phyloP scores from a whole-genome alignment of 106 monocot genomes.

The Dioscorea dumetorum region DNA sequence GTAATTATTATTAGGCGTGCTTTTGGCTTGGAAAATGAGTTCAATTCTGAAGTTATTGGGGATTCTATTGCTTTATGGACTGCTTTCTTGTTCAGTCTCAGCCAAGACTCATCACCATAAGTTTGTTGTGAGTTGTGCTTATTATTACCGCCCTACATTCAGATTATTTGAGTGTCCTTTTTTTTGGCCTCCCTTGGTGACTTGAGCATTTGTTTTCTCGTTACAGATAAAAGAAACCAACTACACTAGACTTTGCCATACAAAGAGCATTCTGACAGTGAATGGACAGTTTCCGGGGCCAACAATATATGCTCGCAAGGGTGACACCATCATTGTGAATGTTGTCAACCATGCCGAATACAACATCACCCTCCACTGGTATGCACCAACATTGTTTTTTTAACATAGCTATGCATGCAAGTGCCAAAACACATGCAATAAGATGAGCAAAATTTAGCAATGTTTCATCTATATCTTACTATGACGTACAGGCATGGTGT shows the following conservation, averaged over 20 bases:
- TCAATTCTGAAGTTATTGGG: background rate
- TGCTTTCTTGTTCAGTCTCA: background rate
- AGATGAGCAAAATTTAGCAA: too few relatives aligned
- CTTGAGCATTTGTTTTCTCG: background rate
- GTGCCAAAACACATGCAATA: too few relatives aligned
- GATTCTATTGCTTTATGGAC: background rate
- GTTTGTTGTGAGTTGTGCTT: conserved; percentile 10
- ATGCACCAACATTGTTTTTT: background rate
- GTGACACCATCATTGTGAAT: conserved; percentile 33
- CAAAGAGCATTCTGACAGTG: conserved; percentile 41
- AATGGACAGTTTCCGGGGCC: conserved; percentile 53
- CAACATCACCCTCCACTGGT: conserved; percentile 54
- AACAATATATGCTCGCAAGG: conserved; percentile 36
- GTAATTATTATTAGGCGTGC: too few relatives aligned
- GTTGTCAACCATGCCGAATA: conserved; percentile 27
- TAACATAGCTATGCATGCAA: too few relatives aligned
- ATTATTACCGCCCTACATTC: background rate
- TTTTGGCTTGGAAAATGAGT: too few relatives aligned
- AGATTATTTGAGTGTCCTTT: too few relatives aligned
- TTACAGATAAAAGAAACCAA: conserved; percentile 24
- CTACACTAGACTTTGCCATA: conserved; percentile 34
- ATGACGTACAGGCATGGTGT: too few relatives aligned
- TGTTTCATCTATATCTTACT: too few relatives aligned
- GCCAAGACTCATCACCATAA: conserved; percentile 5
- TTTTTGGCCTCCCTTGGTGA: too few relatives aligned